Base-by-base conservation (phyloP, 2,329 filamentous ascomycete species). In the Aspergillus hiratsukae region DNA sequence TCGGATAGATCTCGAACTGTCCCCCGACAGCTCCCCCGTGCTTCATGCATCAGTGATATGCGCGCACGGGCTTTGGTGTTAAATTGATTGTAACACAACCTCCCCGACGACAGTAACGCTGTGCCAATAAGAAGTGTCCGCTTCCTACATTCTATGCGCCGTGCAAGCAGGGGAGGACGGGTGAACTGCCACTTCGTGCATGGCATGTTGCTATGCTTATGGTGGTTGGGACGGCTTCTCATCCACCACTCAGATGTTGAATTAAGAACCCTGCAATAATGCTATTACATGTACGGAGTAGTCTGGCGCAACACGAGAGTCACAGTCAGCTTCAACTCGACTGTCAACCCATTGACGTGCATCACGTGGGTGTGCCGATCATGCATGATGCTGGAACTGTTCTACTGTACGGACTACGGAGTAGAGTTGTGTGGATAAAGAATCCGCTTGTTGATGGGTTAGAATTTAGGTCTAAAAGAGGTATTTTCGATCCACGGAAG, bases 21-120 rank as follows among this genome's bases (percentile, higher is more conserved):
- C 25, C 7, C 48, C 31, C 45, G 19, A 49, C 46, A 23, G 40
- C 28, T 53, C 49, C 40, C 57, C 57, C 54, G 52, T 59, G 57
- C 57, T 57, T 59, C 45, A 29, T 54, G 54, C 57, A 52, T 51
- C 28, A 49, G 48, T 21, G 48, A 52, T 56, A 48, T 37, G 31
- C 17, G 31, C 14, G 31, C 31, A 37, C 31, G 6, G 31, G 31
- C 31, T 17, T 37, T n/a, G 11, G 31, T 14, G 14, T n/a, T 37
- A 37, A 2, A 35, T 35, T 17, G 6, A 17, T 35, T 35, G 11
- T 35, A 35, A 35, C 17, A 17, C 31, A 35, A 2, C 31, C 31
- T 17, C 11, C 31, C 11, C 4, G 31, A 35, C 14, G 31, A 17
- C 31, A 37, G 6, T 17, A 37, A 37, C 31, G 3, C 5, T 21